Conservation (phyloP, 805 yeast genomes). For the Schizosaccharomyces cryophilus region DNA sequence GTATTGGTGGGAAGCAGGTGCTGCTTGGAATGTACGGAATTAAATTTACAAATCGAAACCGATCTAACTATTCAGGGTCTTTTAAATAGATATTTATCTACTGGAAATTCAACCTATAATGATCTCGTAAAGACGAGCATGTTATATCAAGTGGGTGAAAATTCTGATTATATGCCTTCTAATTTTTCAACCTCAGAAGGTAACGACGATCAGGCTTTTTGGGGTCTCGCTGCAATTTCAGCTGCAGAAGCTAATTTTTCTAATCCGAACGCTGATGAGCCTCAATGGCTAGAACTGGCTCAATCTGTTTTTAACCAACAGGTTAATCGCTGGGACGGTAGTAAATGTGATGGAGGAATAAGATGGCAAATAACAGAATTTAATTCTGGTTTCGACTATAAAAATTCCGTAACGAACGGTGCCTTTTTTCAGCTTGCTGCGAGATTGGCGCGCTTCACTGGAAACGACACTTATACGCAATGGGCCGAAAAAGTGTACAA, state of each 20-base stretch:
- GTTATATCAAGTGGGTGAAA: constrained; percentile 37
- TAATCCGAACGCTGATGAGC: constrained; percentile 33
- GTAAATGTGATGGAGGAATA: constrained; percentile 46
- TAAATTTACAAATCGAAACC: constrained; percentile 20
- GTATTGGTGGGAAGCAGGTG: constrained; percentile 94
- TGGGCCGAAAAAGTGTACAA: constrained; percentile 51
- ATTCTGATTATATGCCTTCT: constrained; percentile 48
- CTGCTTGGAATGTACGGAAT: constrained; percentile 25
- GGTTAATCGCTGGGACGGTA: constrained; percentile 54
- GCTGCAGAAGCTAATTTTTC: constrained; percentile 70
- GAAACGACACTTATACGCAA: constrained; percentile 43
- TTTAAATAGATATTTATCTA: neutral
- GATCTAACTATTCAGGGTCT: constrained; percentile 26
- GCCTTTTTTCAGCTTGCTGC: constrained; percentile 61
- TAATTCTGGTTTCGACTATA: constrained; percentile 71
- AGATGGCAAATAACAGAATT: constrained; percentile 82
- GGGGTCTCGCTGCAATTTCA: constrained; percentile 70
- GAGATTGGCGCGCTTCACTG: constrained; percentile 55
- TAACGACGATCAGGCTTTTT: constrained; percentile 80
- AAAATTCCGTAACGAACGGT: constrained; percentile 68
- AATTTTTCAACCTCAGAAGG: constrained; percentile 74
- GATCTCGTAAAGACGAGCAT: constrained; percentile 34
- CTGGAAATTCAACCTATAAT: constrained; percentile 36
- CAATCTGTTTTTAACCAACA: constrained; percentile 76
- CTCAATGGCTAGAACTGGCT: constrained; percentile 53